Base-by-base conservation (phyloP, 1,284 basidiomycete genomes). In the Cutaneotrichosporon sp. region DNA sequence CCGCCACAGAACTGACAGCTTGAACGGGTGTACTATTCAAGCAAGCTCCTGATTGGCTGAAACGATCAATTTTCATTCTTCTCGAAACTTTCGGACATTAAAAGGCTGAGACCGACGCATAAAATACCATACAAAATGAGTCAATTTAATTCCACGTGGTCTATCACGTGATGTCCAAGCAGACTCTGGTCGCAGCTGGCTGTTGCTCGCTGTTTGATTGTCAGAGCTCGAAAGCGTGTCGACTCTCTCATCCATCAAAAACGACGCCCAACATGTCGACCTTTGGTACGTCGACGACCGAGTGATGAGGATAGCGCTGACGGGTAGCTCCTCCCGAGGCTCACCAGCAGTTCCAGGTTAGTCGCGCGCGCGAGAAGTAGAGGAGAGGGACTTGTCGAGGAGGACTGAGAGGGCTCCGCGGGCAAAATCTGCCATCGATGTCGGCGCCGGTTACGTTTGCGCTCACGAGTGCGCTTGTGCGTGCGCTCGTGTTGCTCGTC, bases 251-350 rank as follows among this genome's bases (percentile, higher is more conserved):
- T 41, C 33, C 44, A 25, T 34, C 44, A 46, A 34, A 46, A 24
- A 34, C 38, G 38, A 52, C 39, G 52, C 46, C 52, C 46, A 53
- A 33, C 34, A 53, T 53, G 52, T 53, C 52, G 32, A 35, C 37
- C 35, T 41, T 49, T 27, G 38, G 35, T 27, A 20, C 17, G 34
- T 41, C 16, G 27, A 39, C 38, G 38, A 14, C 29, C 29, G 41
- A 25, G 22, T 16, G 25, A 27, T 32, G 29, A 12, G 19, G 22
- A 35, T 22, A 11, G 25, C 42, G 43, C 35, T 33, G 49, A 50
- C 90, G 77, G 9, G 87, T 94, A 79, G 90, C 92, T 72, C 84
- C 91, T 55, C 91, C 90, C 55, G 91, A 94, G 79, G 76, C 87
- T 62, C 89, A 94, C 76, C 84, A 88, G 75, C 89, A 93, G 79